Percentiles rank a stretch among this genome's conserved stretches.
Evolutionary conservation across 2,329 filamentous ascomycete species (phyloP).

Genomic region (Trichophaea hybrida): DNA sequence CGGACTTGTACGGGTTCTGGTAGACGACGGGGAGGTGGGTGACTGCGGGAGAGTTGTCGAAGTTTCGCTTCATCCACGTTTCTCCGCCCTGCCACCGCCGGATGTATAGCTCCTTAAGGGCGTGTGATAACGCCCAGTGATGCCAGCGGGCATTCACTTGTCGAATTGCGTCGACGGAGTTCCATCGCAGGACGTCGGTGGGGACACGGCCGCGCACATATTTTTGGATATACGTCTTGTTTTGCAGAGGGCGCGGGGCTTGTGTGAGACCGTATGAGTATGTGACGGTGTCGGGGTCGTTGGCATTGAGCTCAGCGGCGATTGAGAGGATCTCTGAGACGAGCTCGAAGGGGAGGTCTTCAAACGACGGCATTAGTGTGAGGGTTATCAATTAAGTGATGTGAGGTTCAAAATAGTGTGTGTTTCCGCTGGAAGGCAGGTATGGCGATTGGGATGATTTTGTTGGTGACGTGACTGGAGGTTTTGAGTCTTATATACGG

Average conservation of each 20-base stretch:
- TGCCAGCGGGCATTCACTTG: slow-evolving; percentile 40
- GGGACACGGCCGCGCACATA: slow-evolving; percentile 40
- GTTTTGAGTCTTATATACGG: neutral
- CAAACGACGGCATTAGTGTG: slow-evolving; percentile 28
- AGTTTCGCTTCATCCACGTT: slow-evolving; percentile 29
- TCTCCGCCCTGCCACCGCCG: slow-evolving; percentile 40
- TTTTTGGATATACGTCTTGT: slow-evolving; percentile 33
- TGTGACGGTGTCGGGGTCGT: slow-evolving; percentile 33
- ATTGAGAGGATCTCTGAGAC: slow-evolving; percentile 39
- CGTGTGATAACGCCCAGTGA: slow-evolving; percentile 40
- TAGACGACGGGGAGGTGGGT: slow-evolving; percentile 35
- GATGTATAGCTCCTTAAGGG: slow-evolving; percentile 39
- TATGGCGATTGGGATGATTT: neutral
- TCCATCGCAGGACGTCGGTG: slow-evolving; percentile 40
- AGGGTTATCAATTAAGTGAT: neutral
- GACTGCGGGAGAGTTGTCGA: slow-evolving; percentile 31
- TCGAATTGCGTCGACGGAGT: slow-evolving; percentile 37
- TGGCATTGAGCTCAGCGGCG: slow-evolving; percentile 36
- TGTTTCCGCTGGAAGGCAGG: neutral
- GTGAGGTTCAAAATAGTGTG: neutral
- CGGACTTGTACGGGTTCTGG: slow-evolving; percentile 38
- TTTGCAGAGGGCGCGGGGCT: slow-evolving; percentile 36
- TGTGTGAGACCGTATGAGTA: slow-evolving; percentile 42
- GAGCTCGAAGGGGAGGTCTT: slow-evolving; percentile 40
- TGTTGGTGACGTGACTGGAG: neutral